These are phyloP conservation scores for Sedum album DNA, from an alignment of 164 flowering plant species.

Conservation along the genomic window DNA sequence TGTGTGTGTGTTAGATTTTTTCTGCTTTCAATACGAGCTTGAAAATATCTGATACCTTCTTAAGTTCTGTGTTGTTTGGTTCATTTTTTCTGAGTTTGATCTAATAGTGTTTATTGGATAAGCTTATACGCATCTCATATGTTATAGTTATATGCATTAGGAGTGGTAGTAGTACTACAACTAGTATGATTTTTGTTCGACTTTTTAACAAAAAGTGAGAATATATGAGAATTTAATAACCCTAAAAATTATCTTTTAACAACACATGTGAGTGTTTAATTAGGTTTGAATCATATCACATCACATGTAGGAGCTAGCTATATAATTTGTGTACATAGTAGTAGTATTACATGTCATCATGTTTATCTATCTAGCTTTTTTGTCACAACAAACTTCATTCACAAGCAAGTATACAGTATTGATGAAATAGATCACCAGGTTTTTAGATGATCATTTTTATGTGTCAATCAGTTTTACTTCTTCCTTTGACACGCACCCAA, in stretches of 20 bases:
- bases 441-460: background rate
- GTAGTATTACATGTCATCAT: background rate
- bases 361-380: background rate
- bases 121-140: background rate
- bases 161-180: background rate
- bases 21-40: background rate
- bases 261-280: slow-evolving; percentile 6
- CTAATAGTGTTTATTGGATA: background rate
- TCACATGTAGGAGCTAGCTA: slow-evolving; percentile 6
- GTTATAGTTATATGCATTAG: background rate
- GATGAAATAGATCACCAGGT: background rate
- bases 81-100: background rate
- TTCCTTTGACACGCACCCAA: too few species aligned
- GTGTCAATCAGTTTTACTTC: background rate
- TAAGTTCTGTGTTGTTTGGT: too few species aligned
- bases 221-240: background rate
- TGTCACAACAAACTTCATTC: background rate
- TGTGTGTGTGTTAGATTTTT: background rate
- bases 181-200: background rate
- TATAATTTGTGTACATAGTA: background rate
- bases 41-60: background rate
- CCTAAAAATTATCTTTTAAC: background rate
- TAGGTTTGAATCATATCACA: slow-evolving; percentile 1
- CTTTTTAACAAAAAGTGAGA: background rate
- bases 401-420: background rate